Conservation (phyloP, 805 yeast species). For the Sugiyamaella qingdaonensis region DNA sequence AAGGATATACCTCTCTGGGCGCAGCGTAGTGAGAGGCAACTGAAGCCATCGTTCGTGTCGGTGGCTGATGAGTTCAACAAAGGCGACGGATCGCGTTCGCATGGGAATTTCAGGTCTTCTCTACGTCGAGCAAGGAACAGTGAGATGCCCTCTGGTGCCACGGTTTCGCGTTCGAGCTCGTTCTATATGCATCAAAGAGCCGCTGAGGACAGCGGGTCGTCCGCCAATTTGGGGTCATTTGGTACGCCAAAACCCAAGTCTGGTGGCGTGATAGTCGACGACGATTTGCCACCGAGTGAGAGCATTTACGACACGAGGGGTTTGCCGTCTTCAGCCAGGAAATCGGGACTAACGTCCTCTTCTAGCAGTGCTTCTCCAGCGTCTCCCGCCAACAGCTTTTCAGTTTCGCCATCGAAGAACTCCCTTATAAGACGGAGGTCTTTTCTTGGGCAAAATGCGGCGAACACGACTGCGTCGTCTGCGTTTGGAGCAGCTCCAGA, state of each 20-base stretch:
- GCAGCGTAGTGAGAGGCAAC: background rate
- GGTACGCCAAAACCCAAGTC: constrained; percentile 27
- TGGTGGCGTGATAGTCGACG: background rate
- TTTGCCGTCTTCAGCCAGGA: constrained; percentile 12
- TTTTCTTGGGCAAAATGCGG: background rate
- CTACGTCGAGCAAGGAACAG: background rate
- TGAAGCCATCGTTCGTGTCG: background rate
- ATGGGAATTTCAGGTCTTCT: background rate
- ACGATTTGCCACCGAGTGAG: constrained; percentile 10
- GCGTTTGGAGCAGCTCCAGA: background rate
- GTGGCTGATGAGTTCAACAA: background rate
- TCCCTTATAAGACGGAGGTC: background rate
- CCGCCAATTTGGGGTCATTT: constrained; percentile 18
- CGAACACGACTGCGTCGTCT: background rate
- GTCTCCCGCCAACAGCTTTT: background rate
- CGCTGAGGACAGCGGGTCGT: background rate
- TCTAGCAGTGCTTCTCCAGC: background rate
- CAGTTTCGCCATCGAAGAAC: background rate
- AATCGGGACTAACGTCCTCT: constrained; percentile 1
- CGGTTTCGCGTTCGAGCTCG: background rate
- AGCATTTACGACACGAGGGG: constrained; percentile 20
- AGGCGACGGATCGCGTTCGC: background rate
- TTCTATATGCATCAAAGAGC: constrained; percentile 1
- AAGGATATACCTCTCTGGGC: background rate
- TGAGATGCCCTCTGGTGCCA: background rate